Conservation (phyloP, 208 protist species). For the Tritrichomonas musculus region DNA sequence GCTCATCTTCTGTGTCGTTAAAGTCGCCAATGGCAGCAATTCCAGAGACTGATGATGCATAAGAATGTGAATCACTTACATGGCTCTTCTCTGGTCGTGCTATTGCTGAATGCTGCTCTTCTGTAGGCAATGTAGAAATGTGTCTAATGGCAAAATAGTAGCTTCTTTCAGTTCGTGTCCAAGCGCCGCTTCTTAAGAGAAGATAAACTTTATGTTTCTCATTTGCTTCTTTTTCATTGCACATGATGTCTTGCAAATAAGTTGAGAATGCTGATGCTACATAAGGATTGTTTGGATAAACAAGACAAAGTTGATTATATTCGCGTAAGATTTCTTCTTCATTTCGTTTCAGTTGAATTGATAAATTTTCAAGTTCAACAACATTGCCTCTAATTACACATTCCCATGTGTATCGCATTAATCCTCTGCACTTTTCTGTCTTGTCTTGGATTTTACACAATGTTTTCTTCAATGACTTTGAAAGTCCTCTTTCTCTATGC, state of each 20-base stretch:
- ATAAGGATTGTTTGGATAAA: constrained; percentile 27
- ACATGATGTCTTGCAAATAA: neutral
- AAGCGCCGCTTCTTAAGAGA: neutral
- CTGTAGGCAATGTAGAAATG: neutral
- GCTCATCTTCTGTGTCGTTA: no score
- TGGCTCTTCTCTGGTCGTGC: no score
- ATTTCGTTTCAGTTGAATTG: neutral
- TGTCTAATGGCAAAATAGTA: neutral
- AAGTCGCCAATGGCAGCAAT: no score
- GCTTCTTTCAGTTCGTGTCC: neutral
- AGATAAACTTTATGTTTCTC: neutral
- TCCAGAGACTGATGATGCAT: neutral
- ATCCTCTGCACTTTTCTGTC: neutral
- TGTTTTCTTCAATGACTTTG: neutral
- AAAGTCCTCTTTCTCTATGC: neutral
- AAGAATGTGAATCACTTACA: no score
- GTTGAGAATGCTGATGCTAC: neutral
- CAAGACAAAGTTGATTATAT: neutral
- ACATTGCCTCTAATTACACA: neutral
- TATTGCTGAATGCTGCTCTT: neutral
- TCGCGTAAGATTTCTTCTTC: neutral
- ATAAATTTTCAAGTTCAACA: neutral
- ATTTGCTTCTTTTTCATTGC: neutral
- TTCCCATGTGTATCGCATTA: neutral
- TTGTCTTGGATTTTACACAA: neutral